These are phyloP conservation scores for Arthrobotrys megalospora DNA, from an alignment of 2,329 filamentous ascomycete genomes.

Conservation along the genomic window DNA sequence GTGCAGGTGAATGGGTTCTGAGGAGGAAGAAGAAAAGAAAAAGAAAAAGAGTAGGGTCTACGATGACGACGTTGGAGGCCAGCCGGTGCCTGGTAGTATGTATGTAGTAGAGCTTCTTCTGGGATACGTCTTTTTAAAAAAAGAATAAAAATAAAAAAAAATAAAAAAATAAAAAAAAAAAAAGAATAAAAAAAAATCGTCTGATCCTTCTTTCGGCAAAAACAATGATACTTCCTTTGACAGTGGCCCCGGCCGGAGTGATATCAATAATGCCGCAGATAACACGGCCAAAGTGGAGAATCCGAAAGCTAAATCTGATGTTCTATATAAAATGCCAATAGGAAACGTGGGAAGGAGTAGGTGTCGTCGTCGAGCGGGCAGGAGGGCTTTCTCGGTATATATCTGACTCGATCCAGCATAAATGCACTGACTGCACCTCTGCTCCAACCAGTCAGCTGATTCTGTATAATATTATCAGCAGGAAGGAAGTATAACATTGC, in stretches of 20 bases:
- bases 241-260: slow-evolving; percentile 46
- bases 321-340: slow-evolving; percentile 35
- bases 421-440: slow-evolving; percentile 7
- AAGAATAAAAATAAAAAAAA: slow-evolving; percentile 22
- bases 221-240: slow-evolving; percentile 25
- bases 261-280: slow-evolving; percentile 62
- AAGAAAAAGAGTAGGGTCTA: not conserved
- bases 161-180: not conserved
- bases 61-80: slow-evolving; percentile 52
- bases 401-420: slow-evolving; percentile 15
- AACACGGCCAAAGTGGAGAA: slow-evolving; percentile 50
- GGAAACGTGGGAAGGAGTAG: slow-evolving; percentile 7
- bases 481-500: not conserved
- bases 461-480: not conserved
- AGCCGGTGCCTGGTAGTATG: slow-evolving; percentile 5
- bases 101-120: slow-evolving; percentile 19
- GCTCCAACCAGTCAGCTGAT: slow-evolving; percentile 11
- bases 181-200: slow-evolving; percentile 44
- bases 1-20: not conserved
- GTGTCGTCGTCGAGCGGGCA: slow-evolving; percentile 1
- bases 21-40: not conserved
- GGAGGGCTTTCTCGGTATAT: slow-evolving; percentile 17
- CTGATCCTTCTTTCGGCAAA: slow-evolving; percentile 57
- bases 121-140: slow-evolving; percentile 29
- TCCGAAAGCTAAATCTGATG: slow-evolving; percentile 52